phyloP scores from a whole-genome alignment of 352 stramenopile genomes.

The Phytophthora rubi region DNA sequence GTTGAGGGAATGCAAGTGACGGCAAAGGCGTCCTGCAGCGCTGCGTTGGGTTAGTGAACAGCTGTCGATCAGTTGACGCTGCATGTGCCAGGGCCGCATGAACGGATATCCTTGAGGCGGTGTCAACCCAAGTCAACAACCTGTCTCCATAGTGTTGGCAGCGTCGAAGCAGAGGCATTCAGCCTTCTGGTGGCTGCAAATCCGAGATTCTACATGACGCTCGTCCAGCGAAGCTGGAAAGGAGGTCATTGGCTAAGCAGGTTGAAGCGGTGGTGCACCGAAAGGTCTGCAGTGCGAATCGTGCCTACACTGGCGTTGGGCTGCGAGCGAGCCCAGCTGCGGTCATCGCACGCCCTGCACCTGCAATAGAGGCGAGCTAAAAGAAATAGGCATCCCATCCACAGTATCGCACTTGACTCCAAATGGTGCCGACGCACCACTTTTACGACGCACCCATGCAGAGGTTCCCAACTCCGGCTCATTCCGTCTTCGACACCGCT shows the following conservation, averaged over 20 bases:
- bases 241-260: background rate
- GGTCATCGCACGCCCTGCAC: background rate
- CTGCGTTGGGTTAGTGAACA: constrained; percentile 15
- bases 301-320: background rate
- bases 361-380: background rate
- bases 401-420: background rate
- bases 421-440: background rate
- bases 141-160: background rate
- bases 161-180: background rate
- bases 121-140: constrained; percentile 12
- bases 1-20: constrained; percentile 8
- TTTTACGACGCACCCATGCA: constrained; percentile 19
- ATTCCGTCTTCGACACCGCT: constrained; percentile 7
- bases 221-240: constrained; percentile 1
- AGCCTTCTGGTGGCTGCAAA: constrained; percentile 14
- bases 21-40: constrained; percentile 21
- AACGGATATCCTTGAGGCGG: constrained; percentile 19
- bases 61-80: constrained; percentile 26
- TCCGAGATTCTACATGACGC: constrained; percentile 21
- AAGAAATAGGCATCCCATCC: background rate
- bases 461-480: constrained; percentile 13
- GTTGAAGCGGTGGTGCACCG: background rate
- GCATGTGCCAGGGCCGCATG: constrained; percentile 13
- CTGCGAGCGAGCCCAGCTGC: background rate
- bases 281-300: background rate